These are phyloP conservation scores for Tetradesmus obliquus DNA, from an alignment of 139 green algal genomes.

Conservation along the genomic window DNA sequence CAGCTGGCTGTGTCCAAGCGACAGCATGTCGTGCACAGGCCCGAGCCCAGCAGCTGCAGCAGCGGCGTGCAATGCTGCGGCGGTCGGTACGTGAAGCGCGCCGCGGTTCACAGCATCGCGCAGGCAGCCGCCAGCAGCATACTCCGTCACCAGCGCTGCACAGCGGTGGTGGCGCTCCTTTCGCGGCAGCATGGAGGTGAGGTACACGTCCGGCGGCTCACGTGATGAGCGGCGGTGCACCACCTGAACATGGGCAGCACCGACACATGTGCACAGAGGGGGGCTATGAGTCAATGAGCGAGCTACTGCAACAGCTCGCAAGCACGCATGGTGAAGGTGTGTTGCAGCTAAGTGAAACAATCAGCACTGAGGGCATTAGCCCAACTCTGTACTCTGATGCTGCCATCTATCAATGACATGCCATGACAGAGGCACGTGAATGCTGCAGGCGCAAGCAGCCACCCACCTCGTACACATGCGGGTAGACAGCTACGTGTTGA, in stretches of 20 bases:
- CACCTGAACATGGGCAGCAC: neutral
- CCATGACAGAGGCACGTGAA: neutral
- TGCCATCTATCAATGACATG: neutral
- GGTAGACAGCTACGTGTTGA: constrained; percentile 53
- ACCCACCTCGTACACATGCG: constrained; percentile 54
- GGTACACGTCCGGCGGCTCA: constrained; percentile 46
- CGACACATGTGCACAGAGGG: no score
- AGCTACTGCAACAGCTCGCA: no score
- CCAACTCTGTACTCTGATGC: neutral
- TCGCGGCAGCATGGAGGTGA: constrained; percentile 48
- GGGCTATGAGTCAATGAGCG: neutral
- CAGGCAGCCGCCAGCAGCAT: constrained; percentile 47
- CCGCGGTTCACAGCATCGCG: constrained; percentile 49
- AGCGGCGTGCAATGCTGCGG: neutral
- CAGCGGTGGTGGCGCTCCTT: constrained; percentile 54
- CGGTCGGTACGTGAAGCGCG: constrained; percentile 25
- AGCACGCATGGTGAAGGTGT: no score
- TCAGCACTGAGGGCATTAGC: neutral
- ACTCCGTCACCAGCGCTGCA: constrained; percentile 51
- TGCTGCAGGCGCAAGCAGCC: neutral
- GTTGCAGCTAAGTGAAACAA: no score
- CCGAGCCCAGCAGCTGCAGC: neutral
- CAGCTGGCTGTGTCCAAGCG: neutral
- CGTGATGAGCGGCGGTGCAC: constrained; percentile 27
- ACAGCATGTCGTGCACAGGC: neutral